Base-by-base conservation (phyloP, 2,329 filamentous ascomycete species). In the Teratosphaeria destructans region DNA sequence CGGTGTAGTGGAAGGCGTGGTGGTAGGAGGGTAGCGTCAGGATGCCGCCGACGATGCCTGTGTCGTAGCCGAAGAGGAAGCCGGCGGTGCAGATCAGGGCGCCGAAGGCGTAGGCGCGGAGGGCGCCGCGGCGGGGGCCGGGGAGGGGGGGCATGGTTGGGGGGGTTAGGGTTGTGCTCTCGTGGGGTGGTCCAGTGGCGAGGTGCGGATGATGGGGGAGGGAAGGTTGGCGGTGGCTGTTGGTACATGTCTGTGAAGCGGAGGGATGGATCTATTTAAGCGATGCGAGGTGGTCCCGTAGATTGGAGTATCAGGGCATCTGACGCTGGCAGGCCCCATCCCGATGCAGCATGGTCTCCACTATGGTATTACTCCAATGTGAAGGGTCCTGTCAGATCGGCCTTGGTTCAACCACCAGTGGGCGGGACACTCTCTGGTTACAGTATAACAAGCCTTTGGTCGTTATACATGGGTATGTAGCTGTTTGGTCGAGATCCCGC, bases 1-100 rank as follows among this genome's bases (percentile, higher is more conserved):
- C 65, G 1, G 57, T 64, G 56, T 68, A 70, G 10, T 62, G 59
- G 49, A 69, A 70, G 60, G 68, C 65, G n/a, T 59, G 27, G 52
- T 69, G 61, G 59, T 66, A 70, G 5, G 63, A 60, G 34, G 59
- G 57, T 55, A 53, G 34, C 11, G 56, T 57, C 1, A 57, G 56
- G 56, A 57, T 39, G 56, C 56, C 56, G 26, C 59, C 59, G 47
- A 39, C 39, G 35, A 57, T 55, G 54, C 29, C 57, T 10, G 35
- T 49, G 26, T 56, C 54, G 54, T 57, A 52, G 54, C 47, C 52
- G 14, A 35, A 54, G 29, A 57, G 55, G 43, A 57, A 57, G 37
- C 55, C 55, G 12, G 55, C 55, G 37, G 32, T 56, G 37, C 55
- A 56, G 37, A 56, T 43, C 34, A 56, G 43, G 37, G 43, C 43